These are phyloP conservation scores for Camelina laxa DNA, from an alignment of 345 rosid species.

Conservation along the genomic window DNA sequence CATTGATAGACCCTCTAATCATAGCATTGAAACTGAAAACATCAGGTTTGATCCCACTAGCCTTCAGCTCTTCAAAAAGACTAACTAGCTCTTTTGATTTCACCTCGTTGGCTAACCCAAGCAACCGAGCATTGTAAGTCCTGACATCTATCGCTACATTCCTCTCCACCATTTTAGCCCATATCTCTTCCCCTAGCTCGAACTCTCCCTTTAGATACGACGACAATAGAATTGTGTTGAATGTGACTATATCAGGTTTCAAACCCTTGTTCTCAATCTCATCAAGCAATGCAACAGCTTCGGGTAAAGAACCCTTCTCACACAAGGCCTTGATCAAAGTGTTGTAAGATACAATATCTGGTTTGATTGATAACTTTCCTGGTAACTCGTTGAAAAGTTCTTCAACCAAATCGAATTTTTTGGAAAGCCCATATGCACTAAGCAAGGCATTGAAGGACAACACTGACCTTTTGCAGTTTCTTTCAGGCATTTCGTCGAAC, in stretches of 20 bases:
- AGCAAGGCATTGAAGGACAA: slow-evolving; percentile 70
- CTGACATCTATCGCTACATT: slow-evolving; percentile 50
- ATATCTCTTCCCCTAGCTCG: slow-evolving; percentile 63
- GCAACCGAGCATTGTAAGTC: slow-evolving; percentile 63
- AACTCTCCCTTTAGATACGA: slow-evolving; percentile 53
- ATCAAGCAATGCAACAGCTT: slow-evolving; percentile 51
- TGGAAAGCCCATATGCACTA: slow-evolving; percentile 57
- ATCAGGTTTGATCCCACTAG: slow-evolving; percentile 54
- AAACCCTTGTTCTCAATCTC: slow-evolving; percentile 63
- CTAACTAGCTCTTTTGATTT: slow-evolving; percentile 49
- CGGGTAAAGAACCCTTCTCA: slow-evolving; percentile 52
- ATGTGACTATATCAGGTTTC: slow-evolving; percentile 57
- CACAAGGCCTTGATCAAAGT: slow-evolving; percentile 64
- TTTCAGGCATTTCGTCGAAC: slow-evolving; percentile 82
- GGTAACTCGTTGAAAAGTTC: slow-evolving; percentile 55
- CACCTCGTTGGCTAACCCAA: slow-evolving; percentile 56
- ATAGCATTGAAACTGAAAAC: slow-evolving; percentile 54
- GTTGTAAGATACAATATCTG: slow-evolving; percentile 61
- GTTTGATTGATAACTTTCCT: slow-evolving; percentile 49
- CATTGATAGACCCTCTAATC: slow-evolving; percentile 59
- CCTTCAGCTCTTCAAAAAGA: slow-evolving; percentile 54
- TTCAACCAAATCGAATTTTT: slow-evolving; percentile 53
- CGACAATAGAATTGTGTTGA: slow-evolving; percentile 59
- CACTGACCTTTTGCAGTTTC: slow-evolving; percentile 57
- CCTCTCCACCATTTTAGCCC: slow-evolving; percentile 58